A percentile compares a stretch with the other conserved stretches of the same genome.
Conservation (phyloP, 176 grass and related monocot species). For the Stipa capillata region DNA sequence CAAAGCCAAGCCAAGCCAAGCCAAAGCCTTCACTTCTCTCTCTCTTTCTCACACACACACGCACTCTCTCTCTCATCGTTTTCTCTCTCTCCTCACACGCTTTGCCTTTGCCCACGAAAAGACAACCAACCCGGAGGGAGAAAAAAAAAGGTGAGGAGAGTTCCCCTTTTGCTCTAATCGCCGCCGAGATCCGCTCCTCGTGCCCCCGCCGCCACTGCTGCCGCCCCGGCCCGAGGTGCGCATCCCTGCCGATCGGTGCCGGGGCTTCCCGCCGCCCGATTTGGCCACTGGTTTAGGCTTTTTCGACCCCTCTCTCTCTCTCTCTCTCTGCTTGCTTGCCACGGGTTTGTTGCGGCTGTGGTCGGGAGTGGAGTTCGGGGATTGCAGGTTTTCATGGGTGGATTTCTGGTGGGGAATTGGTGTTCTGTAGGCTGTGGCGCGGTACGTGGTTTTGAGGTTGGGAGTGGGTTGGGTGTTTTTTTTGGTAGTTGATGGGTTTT, state of each 20-base stretch:
- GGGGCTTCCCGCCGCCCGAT: not conserved
- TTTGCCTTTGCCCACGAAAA: constrained; percentile 30
- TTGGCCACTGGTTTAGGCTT: not conserved
- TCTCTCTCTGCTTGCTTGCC: not conserved
- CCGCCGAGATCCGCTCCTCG: constrained; percentile 45
- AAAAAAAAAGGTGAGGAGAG: not conserved
- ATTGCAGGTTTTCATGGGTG: not conserved
- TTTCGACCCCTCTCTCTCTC: not conserved
- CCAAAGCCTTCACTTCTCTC: not conserved
- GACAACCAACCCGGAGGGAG: constrained; percentile 19
- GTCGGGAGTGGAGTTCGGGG: not conserved
- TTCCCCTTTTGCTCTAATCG: constrained; percentile 21
- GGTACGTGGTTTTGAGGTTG: not conserved
- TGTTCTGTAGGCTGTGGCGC: not conserved
- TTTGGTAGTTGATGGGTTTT: not conserved
- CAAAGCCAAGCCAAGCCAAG: constrained; percentile 28
- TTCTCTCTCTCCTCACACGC: not conserved
- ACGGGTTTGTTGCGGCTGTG: not conserved
- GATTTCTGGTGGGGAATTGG: not conserved
- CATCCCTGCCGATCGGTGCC: not conserved
- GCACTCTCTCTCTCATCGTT: not conserved
- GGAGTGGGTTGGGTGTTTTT: not conserved
- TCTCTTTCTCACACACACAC: not conserved
- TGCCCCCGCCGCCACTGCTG: constrained; percentile 6
- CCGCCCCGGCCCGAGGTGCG: constrained; percentile 30